Base-by-base conservation (phyloP, 2,329 filamentous ascomycete species). In the Tolypocladium sp. region DNA sequence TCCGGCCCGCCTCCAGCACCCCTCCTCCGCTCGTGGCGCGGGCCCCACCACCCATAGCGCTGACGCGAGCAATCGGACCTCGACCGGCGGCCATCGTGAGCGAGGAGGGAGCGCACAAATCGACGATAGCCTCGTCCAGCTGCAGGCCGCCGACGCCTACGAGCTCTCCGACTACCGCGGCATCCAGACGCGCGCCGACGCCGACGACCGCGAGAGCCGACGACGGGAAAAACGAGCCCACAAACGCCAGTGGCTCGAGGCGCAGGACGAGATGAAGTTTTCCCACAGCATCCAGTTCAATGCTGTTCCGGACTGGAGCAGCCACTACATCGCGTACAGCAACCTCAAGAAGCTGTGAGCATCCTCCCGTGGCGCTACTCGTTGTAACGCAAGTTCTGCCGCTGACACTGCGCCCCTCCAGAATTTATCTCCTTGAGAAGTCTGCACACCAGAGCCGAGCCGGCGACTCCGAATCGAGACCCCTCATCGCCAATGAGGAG, bases 241-340 rank as follows among this genome's bases (percentile, higher is more conserved):
- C 72, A 92, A 92, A 79, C 82, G 85, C 73, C 78, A 79, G 70
- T 83, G 84, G 81, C 86, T 92, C 68, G 84, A 90, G 67, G 80
- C 87, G 67, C 83, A 81, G 65, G 87, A 89, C 85, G 90, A 91
- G 71, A 99, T 99, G 94, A 97, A 97, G 87, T 99, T 99, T 82
- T 97, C 93, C 22, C 94, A 99, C 74, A 97, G 93, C 76, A 88
- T 99, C 68, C 94, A 99, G 80, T 99, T 99, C 79, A 99, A 99
- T 79, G 92, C 94, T 63, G 94, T 99, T 67, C 94, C 94, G n/a
- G 94, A 99, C 76, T 99, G 94, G 94, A 97, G 91, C 79, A 92
- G 88, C 69, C 87, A 97, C 75, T 99, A 99, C 76, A 95, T 99
- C 71, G 90, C 92, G 61, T 99, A 99, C 76, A 97, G 92, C 78